These are phyloP conservation scores for Cicer bijugum DNA, from an alignment of 306 rosid genomes.

Conservation along the genomic window DNA sequence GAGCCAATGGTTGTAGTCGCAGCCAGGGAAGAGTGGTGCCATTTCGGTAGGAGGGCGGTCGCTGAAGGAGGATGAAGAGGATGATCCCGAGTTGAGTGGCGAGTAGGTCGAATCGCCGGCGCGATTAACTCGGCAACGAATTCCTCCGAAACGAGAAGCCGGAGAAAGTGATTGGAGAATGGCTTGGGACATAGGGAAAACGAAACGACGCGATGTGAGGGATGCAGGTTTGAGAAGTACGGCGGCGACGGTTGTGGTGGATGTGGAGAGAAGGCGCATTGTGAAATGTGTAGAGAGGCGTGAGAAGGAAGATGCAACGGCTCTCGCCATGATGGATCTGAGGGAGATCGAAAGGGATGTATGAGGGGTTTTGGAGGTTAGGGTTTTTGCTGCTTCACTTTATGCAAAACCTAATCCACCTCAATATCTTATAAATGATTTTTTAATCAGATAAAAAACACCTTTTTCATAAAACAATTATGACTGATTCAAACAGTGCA, in stretches of 20 bases:
- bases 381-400: constrained; percentile 16
- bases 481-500: neutral
- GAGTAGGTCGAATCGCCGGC: constrained; percentile 75
- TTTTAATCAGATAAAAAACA: neutral
- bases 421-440: neutral
- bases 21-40: constrained; percentile 97
- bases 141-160: constrained; percentile 49
- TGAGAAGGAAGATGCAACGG: constrained; percentile 24
- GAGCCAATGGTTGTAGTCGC: constrained; percentile 97
- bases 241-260: neutral
- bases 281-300: constrained; percentile 40
- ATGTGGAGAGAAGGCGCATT: constrained; percentile 42
- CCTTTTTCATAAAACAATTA: neutral
- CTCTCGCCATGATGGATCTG: constrained; percentile 43
- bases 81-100: constrained; percentile 68
- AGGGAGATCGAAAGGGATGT: neutral
- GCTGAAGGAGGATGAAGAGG: constrained; percentile 67
- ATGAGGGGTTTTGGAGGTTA: constrained; percentile 26
- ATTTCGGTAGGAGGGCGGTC: constrained; percentile 94
- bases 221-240: constrained; percentile 3
- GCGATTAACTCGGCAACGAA: constrained; percentile 74
- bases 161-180: constrained; percentile 25
- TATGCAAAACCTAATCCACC: neutral
- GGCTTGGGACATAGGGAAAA: constrained; percentile 54
- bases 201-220: constrained; percentile 20